Conservation (phyloP, 441 rosid species). For the Erysimum pusillum region DNA sequence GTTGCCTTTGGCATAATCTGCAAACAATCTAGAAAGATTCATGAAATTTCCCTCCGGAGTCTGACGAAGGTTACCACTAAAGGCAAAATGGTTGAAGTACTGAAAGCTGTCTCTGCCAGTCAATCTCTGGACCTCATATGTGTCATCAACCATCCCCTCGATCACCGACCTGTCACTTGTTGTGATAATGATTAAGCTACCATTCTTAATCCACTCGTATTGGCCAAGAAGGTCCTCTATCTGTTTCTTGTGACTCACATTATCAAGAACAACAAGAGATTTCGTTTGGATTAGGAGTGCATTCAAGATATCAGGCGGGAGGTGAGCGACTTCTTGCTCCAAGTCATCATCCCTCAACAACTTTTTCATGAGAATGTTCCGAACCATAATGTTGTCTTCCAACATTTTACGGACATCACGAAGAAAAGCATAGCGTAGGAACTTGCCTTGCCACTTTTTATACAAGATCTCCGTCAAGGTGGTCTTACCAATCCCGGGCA, state of each 20-base stretch:
- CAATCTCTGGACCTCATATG: constrained; percentile 25
- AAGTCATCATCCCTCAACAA: constrained; percentile 10
- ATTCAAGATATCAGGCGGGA: not conserved
- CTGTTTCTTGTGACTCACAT: constrained; percentile 27
- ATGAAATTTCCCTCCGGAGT: not conserved
- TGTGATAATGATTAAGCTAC: constrained; percentile 53
- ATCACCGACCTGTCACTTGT: constrained; percentile 44
- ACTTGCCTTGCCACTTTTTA: not conserved
- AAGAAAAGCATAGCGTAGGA: constrained; percentile 11
- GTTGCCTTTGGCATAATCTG: constrained; percentile 13
- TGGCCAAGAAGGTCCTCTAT: constrained; percentile 8
- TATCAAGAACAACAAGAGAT: constrained; percentile 30
- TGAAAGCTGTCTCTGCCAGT: not conserved
- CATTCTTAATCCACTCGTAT: constrained; percentile 44
- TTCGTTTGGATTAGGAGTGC: not conserved
- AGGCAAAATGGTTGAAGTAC: constrained; percentile 14
- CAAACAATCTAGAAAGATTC: constrained; percentile 5
- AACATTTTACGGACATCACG: not conserved
- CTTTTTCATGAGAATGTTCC: not conserved
- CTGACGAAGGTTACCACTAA: not conserved
- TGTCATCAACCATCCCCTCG: constrained; percentile 10
- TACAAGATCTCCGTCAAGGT: not conserved
- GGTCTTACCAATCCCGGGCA: constrained; percentile 43
- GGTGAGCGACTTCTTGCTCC: not conserved
- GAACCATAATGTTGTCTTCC: not conserved